A percentile compares a stretch with the other conserved stretches of the same genome.
phyloP scores from a whole-genome alignment of 2,329 filamentous ascomycete genomes.

The Neurospora crassa region DNA sequence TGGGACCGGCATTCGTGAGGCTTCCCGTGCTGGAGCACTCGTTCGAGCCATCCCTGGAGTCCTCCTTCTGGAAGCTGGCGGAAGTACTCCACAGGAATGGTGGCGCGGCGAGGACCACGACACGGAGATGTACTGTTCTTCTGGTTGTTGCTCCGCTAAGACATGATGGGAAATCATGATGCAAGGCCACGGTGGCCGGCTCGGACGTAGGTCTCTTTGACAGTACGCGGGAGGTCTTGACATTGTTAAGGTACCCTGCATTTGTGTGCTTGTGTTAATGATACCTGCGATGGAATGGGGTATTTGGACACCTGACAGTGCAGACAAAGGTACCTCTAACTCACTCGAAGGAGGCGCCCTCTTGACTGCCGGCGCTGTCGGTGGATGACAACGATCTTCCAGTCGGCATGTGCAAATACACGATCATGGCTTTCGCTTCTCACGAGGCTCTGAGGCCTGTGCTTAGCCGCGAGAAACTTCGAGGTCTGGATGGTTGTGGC shows the following conservation, averaged over 20 bases:
- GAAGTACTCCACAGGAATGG: background rate
- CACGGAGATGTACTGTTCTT: background rate
- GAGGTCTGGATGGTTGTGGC: background rate
- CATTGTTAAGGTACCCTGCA: background rate
- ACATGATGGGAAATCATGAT: background rate
- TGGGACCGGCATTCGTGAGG: background rate
- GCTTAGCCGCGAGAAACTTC: background rate
- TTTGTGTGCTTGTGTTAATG: background rate
- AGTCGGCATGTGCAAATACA: conserved; percentile 68
- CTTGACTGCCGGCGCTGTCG: background rate
- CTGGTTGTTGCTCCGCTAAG: background rate
- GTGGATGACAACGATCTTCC: conserved; percentile 54
- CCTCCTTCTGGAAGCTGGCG: background rate
- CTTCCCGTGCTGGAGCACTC: background rate
- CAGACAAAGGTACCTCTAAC: background rate
- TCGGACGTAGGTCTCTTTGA: too few relatives aligned
- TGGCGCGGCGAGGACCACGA: background rate
- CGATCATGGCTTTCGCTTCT: conserved; percentile 57
- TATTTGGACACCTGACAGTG: too few relatives aligned
- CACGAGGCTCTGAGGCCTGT: conserved; percentile 32
- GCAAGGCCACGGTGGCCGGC: background rate
- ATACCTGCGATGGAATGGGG: background rate
- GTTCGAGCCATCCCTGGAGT: background rate
- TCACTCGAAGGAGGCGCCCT: background rate
- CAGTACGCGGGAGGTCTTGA: background rate